Conservation (phyloP, 768 basidiomycete genomes). For the Termitomyces sp. region DNA sequence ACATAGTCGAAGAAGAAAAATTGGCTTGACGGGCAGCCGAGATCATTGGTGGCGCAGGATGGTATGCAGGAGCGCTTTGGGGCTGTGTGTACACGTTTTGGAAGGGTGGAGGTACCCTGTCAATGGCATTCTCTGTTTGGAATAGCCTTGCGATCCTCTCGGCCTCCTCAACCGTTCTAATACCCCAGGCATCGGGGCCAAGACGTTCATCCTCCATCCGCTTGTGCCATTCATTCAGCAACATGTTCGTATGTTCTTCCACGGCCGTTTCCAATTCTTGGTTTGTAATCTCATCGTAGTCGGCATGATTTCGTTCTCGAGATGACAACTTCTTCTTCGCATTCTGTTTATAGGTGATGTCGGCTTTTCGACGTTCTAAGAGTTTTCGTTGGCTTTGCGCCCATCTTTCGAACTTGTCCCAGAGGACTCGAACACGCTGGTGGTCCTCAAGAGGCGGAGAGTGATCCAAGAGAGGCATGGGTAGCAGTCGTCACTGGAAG, state of each 20-base stretch:
- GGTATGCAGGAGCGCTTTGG: slow-evolving; percentile 14
- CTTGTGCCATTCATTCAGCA: slow-evolving; percentile 39
- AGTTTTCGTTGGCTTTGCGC: slow-evolving; percentile 21
- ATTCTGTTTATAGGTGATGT: slow-evolving; percentile 25
- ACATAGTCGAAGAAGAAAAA: slow-evolving; percentile 31
- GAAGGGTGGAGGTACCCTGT: slow-evolving; percentile 19
- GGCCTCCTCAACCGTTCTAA: slow-evolving; percentile 35
- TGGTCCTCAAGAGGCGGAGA: slow-evolving; percentile 7
- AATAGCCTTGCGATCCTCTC: slow-evolving; percentile 30
- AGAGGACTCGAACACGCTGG: slow-evolving; percentile 28
- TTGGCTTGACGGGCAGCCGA: slow-evolving; percentile 31
- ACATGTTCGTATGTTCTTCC: slow-evolving; percentile 27
- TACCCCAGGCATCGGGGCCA: slow-evolving; percentile 39
- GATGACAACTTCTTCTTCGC: slow-evolving; percentile 18
- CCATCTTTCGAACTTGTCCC: slow-evolving; percentile 32
- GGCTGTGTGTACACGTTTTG: slow-evolving; percentile 14
- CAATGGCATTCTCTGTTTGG: slow-evolving; percentile 31
- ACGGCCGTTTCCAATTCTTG: slow-evolving; percentile 23
- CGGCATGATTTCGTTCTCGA: slow-evolving; percentile 12
- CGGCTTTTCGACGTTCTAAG: slow-evolving; percentile 20
- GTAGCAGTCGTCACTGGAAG: slow-evolving; percentile 9
- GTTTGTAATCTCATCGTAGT: slow-evolving; percentile 29
- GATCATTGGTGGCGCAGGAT: slow-evolving; percentile 26
- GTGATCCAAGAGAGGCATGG: slow-evolving; percentile 17
- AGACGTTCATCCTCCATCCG: slow-evolving; percentile 30